Conservation (phyloP, 257 asterid species). For the Knoxia roxburghii region DNA sequence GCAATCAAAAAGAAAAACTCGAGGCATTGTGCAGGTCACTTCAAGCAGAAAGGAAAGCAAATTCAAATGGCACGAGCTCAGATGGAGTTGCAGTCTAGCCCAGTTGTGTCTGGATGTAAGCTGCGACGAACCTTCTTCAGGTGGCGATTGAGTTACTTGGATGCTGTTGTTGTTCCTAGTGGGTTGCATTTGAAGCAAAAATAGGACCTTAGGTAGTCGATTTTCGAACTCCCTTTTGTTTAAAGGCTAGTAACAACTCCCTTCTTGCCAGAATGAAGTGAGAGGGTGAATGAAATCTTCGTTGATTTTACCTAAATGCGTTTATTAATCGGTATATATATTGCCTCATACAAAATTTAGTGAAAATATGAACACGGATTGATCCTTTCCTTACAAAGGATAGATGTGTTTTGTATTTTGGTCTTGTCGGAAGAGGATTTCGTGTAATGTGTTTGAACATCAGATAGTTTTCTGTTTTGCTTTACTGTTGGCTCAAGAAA, state of each 20-base stretch:
- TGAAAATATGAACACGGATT: too few relatives aligned
- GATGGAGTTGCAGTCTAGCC: slow-evolving; percentile 36
- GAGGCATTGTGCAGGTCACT: slow-evolving; percentile 92
- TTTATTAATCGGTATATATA: too few relatives aligned
- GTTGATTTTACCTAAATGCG: too few relatives aligned
- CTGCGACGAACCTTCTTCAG: slow-evolving; percentile 9
- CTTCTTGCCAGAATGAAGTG: slow-evolving; percentile 7
- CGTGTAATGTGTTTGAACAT: too few relatives aligned
- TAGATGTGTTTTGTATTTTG: too few relatives aligned
- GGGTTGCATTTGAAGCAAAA: neutral
- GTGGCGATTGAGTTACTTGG: slow-evolving; percentile 1
- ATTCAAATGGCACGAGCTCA: slow-evolving; percentile 32
- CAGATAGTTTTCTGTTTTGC: too few relatives aligned
- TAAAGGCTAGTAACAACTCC: neutral
- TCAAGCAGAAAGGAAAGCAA: slow-evolving; percentile 83
- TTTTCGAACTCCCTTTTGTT: neutral
- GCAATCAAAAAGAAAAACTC: slow-evolving; percentile 81
- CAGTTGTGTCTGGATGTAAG: slow-evolving; percentile 13
- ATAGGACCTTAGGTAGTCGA: neutral
- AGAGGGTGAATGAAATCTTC: too few relatives aligned
- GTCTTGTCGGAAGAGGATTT: too few relatives aligned
- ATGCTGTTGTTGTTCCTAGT: slow-evolving; percentile 7
- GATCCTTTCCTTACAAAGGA: too few relatives aligned
- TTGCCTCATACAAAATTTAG: too few relatives aligned
- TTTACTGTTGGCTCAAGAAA: too few relatives aligned